A percentile compares a stretch with the other conserved stretches of the same genome.
Evolutionary conservation across 768 basidiomycete species (phyloP).

Genomic region (Leccinum arenicola): DNA sequence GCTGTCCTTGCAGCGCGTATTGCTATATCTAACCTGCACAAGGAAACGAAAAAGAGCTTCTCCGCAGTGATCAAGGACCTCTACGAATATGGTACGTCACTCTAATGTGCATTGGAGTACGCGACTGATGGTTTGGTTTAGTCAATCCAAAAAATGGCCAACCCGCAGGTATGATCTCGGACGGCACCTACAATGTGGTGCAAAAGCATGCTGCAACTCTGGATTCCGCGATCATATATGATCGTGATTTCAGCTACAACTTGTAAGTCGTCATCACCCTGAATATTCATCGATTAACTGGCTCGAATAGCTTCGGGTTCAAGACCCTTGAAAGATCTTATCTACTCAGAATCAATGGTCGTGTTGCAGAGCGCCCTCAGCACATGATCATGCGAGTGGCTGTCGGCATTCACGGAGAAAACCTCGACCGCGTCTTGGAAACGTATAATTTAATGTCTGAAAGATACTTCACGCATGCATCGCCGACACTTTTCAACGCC

Average conservation of each 20-base stretch:
- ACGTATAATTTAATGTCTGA: constrained; percentile 97
- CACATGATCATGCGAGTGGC: constrained; percentile 99
- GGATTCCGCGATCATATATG: constrained; percentile 95
- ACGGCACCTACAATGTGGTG: constrained; percentile 81
- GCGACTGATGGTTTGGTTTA: constrained; percentile 20
- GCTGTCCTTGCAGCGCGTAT: constrained; percentile 98
- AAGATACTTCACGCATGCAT: constrained; percentile 97
- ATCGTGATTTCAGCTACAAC: constrained; percentile 97
- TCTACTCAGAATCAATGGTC: constrained; percentile 89
- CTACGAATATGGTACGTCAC: constrained; percentile 75
- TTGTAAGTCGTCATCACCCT: constrained; percentile 50
- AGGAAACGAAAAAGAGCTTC: constrained; percentile 98
- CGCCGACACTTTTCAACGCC: constrained; percentile 97
- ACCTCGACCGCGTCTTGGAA: constrained; percentile 86
- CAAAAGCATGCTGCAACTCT: constrained; percentile 76
- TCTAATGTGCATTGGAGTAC: background rate
- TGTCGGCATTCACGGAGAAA: constrained; percentile 90
- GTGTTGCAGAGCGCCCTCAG: constrained; percentile 95
- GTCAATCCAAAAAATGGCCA: constrained; percentile 95
- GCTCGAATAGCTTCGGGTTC: constrained; percentile 82
- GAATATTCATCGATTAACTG: background rate
- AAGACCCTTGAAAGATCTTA: constrained; percentile 99
- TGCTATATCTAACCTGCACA: constrained; percentile 97
- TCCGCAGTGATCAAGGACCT: constrained; percentile 89
- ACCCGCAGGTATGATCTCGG: constrained; percentile 86